Evolutionary conservation across 2,329 filamentous ascomycete species (phyloP).

Genomic region (Microcera coccophila): DNA sequence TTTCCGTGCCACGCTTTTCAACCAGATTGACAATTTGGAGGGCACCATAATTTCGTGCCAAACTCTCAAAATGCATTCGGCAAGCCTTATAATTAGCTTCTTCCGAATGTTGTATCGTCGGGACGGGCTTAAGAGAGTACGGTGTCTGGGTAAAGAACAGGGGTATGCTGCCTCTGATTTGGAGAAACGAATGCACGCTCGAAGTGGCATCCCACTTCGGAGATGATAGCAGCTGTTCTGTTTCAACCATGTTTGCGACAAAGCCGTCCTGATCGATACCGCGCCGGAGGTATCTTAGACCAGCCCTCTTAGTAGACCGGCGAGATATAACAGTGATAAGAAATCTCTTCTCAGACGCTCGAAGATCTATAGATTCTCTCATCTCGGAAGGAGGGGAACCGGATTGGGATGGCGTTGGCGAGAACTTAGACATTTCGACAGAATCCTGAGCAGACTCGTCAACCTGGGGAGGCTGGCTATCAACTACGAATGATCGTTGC

Average conservation of each 20-base stretch:
- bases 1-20: conserved; percentile 81
- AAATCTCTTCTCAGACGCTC: conserved; percentile 55
- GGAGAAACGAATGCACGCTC: conserved; percentile 77
- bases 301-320: conserved; percentile 78
- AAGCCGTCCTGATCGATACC: conserved; percentile 88
- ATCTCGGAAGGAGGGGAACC: conserved; percentile 24
- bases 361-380: conserved; percentile 37
- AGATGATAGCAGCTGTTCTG: conserved; percentile 84
- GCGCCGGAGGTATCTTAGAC: conserved; percentile 82
- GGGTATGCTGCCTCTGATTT: conserved; percentile 86
- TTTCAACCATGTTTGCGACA: conserved; percentile 88
- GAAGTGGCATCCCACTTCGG: conserved; percentile 58
- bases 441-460: conserved; percentile 46
- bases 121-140: conserved; percentile 86
- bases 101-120: conserved; percentile 74
- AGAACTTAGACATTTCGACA: conserved; percentile 42
- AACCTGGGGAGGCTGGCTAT: conserved; percentile 54
- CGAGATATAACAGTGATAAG: conserved; percentile 90
- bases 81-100: conserved; percentile 77
- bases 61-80: conserved; percentile 69
- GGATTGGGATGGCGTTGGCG: conserved; percentile 26
- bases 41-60: conserved; percentile 67
- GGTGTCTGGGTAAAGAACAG: conserved; percentile 93
- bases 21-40: conserved; percentile 81
- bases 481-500: conserved; percentile 74